phyloP scores from a whole-genome alignment of 148 eudicot species.

The Nyssa sinensis region DNA sequence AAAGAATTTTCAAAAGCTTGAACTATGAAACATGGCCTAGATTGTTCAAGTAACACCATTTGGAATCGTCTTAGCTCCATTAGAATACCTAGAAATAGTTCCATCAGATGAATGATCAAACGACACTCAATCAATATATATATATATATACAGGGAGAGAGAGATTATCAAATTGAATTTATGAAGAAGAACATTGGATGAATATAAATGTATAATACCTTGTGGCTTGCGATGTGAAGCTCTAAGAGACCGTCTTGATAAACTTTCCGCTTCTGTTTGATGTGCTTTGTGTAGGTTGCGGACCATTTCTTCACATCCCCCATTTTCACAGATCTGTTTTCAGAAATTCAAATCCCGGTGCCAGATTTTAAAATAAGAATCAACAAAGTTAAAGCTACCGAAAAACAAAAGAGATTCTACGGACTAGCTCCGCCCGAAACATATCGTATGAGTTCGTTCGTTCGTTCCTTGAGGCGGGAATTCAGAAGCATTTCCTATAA shows the following conservation, averaged over 20 bases:
- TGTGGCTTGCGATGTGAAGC: constrained; percentile 45
- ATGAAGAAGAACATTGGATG: background rate
- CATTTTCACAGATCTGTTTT: constrained; percentile 22
- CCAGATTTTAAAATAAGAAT: too few relatives aligned
- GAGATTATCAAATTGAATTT: background rate
- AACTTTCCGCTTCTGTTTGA: constrained; percentile 81
- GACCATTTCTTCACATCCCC: constrained; percentile 60
- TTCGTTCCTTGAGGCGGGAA: too few relatives aligned
- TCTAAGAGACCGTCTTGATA: constrained; percentile 73
- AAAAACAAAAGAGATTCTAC: too few relatives aligned
- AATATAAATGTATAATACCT: constrained; percentile 35
- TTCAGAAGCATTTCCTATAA: too few relatives aligned
- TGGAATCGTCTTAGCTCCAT: background rate
- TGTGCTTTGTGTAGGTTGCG: constrained; percentile 81
- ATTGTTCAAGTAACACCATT: background rate
- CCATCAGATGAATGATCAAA: background rate
- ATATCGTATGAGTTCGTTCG: too few relatives aligned
- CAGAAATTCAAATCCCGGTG: background rate
- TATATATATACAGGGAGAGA: background rate
- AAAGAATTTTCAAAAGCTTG: background rate
- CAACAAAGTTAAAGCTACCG: too few relatives aligned
- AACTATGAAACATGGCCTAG: background rate
- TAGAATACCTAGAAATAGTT: constrained; percentile 8
- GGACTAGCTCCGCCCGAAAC: too few relatives aligned
- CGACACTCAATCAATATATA: background rate